phyloP scores from a whole-genome alignment of 2,329 filamentous ascomycete genomes.

The Penicillium corylophilum region DNA sequence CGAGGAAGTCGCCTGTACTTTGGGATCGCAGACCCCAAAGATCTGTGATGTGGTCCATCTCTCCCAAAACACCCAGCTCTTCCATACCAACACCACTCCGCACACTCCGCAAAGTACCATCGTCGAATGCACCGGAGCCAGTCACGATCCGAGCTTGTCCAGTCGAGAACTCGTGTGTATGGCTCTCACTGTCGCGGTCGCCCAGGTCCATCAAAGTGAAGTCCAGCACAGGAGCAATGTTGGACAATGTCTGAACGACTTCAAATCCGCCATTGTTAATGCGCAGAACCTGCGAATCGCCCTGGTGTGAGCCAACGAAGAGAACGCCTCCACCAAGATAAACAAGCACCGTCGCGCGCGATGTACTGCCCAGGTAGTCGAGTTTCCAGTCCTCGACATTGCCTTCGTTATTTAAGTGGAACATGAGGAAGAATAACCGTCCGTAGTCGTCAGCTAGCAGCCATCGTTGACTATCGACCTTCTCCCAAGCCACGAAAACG shows the following conservation, averaged over 20 bases:
- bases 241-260: slow-evolving; percentile 72
- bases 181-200: slow-evolving; percentile 72
- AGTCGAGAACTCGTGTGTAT: slow-evolving; percentile 88
- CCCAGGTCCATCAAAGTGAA: slow-evolving; percentile 97
- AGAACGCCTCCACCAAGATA: slow-evolving; percentile 68
- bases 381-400: slow-evolving; percentile 73
- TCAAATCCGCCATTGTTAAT: slow-evolving; percentile 62
- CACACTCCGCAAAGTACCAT: slow-evolving; percentile 85
- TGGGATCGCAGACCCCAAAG: slow-evolving; percentile 66
- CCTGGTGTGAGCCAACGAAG: slow-evolving; percentile 89
- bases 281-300: slow-evolving; percentile 80
- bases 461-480: slow-evolving; percentile 77
- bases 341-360: slow-evolving; percentile 73
- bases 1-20: slow-evolving; percentile 47
- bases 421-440: slow-evolving; percentile 76
- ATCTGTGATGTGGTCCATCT: slow-evolving; percentile 71
- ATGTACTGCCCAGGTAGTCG: slow-evolving; percentile 64
- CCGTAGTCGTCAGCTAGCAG: slow-evolving; percentile 93
- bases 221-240: slow-evolving; percentile 88
- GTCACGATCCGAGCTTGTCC: slow-evolving; percentile 92
- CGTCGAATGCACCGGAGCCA: slow-evolving; percentile 84
- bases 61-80: slow-evolving; percentile 76
- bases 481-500: slow-evolving; percentile 89
- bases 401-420: slow-evolving; percentile 63
- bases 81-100: slow-evolving; percentile 91